Evolutionary conservation across 1,284 basidiomycete genomes (phyloP).

Genomic region (Ceratobasidium sp.): DNA sequence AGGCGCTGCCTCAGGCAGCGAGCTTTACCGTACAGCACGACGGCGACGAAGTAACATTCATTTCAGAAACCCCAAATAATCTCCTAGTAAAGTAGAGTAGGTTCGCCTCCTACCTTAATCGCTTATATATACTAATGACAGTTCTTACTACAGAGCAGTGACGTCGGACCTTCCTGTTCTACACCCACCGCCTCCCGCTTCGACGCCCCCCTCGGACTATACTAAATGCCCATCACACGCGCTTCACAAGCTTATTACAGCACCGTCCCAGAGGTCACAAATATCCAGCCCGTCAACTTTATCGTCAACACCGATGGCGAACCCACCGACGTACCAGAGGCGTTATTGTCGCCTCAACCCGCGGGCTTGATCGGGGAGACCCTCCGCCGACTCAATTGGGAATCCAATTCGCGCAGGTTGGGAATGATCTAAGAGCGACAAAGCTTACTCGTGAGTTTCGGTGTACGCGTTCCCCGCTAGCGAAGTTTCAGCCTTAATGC

Average conservation of each 20-base stretch:
- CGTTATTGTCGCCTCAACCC: conserved; percentile 58
- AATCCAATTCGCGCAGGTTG: conserved; percentile 75
- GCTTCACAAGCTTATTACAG: conserved; percentile 52
- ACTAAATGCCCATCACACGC: conserved; percentile 62
- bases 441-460: no score
- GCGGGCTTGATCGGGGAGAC: conserved; percentile 53
- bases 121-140: no score
- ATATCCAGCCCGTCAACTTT: conserved; percentile 73
- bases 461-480: no score
- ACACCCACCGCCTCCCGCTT: conserved; percentile 68
- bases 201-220: conserved; percentile 63
- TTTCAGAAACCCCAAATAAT: conserved; percentile 60
- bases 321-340: no score
- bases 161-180: conserved; percentile 61
- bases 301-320: no score
- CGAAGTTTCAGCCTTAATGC: no score
- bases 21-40: conserved; percentile 63
- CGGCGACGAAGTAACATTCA: conserved; percentile 65
- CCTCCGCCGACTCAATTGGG: conserved; percentile 59
- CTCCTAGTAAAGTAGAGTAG: no score
- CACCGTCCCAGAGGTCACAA: no score
- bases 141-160: no score
- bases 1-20: conserved; percentile 62
- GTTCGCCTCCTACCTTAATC: not conserved
- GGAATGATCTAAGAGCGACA: no score